Evolutionary conservation across 2,329 filamentous ascomycete genomes (phyloP), one percentile per base, ranked within the genome.

Genomic region (Seiridium unicorne): DNA sequence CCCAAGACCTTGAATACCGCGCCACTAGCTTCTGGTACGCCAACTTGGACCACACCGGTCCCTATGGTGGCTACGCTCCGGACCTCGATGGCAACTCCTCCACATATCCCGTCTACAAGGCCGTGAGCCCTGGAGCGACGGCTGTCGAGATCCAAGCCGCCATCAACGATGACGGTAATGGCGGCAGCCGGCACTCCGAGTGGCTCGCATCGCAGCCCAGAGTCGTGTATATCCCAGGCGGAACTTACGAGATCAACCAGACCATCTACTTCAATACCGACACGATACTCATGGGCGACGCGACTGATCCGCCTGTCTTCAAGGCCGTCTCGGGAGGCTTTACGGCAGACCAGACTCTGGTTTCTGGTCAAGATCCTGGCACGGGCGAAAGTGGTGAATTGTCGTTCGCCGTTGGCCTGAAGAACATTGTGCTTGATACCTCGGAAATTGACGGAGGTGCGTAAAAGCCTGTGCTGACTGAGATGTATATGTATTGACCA

Each of bases 221-320:
- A 57, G 73, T 79, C 35, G 77, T 79, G 3, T 80, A 78, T 56
- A 72, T 79, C 46, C 76, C 77, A 0, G 72, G 77, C 1, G 78
- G 77, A 47, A 77, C 73, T 6, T 80, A 80, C 61, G 66, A 69
- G 44, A 67, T 80, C 56, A 70, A 66, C 59, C 56, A 71, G 51
- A 79, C 77, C 1, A 75, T 80, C 40, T 55, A 65, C 4, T 74
- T 79, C 73, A 75, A 77, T 58, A 79, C 77, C 0, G 77, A 79
- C 51, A 80, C 77, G 5, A 74, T 80, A 40, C 63, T 80, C 49
- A 79, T 80, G 74, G 78, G 77, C n/a, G 77, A 80, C 61, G 72
- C 77, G 1, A 77, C 73, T 3, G 70, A 79, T 74, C 77, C 77
- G 31, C 77, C 77, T 3, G 69, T 73, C 9, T 70, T 80, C 60